Evolutionary conservation across 2,329 filamentous ascomycete genomes (phyloP).

Genomic region (Piedraia hortae): DNA sequence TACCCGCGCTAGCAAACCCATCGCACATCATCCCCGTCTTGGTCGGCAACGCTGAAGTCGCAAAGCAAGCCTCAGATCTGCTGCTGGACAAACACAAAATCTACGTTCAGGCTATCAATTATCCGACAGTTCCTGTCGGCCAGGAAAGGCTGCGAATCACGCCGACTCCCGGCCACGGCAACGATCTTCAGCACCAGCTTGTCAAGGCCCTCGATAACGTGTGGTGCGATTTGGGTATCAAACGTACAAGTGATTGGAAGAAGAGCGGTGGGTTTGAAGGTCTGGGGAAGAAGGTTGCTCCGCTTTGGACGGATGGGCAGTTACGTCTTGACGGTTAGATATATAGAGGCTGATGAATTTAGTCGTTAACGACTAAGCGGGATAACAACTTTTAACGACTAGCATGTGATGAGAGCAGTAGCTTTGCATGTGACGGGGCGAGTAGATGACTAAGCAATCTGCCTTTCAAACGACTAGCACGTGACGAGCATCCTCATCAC

Average conservation of each 20-base stretch:
- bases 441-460: too few relatives aligned
- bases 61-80: slow-evolving; percentile 77
- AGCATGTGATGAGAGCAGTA: too few relatives aligned
- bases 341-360: too few relatives aligned
- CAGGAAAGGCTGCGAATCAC: slow-evolving; percentile 92
- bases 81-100: slow-evolving; percentile 73
- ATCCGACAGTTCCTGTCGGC: slow-evolving; percentile 91
- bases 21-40: slow-evolving; percentile 87
- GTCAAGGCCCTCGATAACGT: slow-evolving; percentile 63
- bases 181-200: slow-evolving; percentile 62
- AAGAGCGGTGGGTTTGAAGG: slow-evolving; percentile 80
- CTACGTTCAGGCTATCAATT: slow-evolving; percentile 97
- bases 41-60: slow-evolving; percentile 78
- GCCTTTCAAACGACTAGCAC: too few relatives aligned
- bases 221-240: slow-evolving; percentile 69
- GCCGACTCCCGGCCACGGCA: slow-evolving; percentile 73
- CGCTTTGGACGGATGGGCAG: slow-evolving; percentile 84
- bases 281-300: slow-evolving; percentile 48
- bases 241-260: slow-evolving; percentile 80
- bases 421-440: too few relatives aligned
- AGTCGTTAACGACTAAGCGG: too few relatives aligned
- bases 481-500: too few relatives aligned
- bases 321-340: too few relatives aligned
- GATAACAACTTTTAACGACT: too few relatives aligned
- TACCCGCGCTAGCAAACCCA: slow-evolving; percentile 92